Evolutionary conservation across 163 green algal species (phyloP).

Genomic region (Smithsoniella earleae): DNA sequence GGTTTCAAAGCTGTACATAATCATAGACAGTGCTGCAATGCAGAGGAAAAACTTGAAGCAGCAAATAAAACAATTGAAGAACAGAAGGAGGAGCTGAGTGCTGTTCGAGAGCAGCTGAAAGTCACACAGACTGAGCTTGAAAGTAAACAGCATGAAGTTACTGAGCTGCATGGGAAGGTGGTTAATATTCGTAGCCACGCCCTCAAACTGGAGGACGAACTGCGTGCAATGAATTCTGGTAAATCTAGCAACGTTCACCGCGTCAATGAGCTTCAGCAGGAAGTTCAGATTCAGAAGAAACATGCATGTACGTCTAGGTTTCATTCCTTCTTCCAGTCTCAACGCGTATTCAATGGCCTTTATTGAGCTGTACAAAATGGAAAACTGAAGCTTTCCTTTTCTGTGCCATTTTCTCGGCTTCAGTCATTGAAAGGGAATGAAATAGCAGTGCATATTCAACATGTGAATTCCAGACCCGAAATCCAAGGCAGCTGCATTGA

Average conservation of each 20-base stretch:
- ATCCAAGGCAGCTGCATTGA: too few species aligned
- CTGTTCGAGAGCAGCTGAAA: not conserved
- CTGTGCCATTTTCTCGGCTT: too few species aligned
- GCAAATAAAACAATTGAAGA: slow-evolving; percentile 30
- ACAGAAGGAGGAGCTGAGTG: slow-evolving; percentile 7
- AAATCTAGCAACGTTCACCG: slow-evolving; percentile 24
- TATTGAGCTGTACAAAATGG: too few species aligned
- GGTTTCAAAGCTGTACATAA: too few species aligned
- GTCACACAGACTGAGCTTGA: slow-evolving; percentile 18
- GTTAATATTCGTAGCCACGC: slow-evolving; percentile 25
- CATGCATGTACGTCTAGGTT: not conserved
- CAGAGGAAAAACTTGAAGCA: not conserved
- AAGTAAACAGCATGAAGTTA: slow-evolving; percentile 2
- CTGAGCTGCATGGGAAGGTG: slow-evolving; percentile 22
- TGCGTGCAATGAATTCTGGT: slow-evolving; percentile 2
- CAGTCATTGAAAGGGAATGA: too few species aligned
- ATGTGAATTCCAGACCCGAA: too few species aligned
- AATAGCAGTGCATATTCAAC: too few species aligned
- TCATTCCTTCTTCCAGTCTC: too few species aligned
- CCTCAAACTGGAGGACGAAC: slow-evolving; percentile 24
- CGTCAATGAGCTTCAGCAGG: not conserved
- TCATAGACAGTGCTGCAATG: too few species aligned
- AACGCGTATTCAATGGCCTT: too few species aligned
- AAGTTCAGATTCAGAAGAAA: slow-evolving; percentile 1
- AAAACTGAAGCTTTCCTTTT: too few species aligned